Conservation (phyloP, 2,329 filamentous ascomycete genomes). For the Phaeosphaeriaceae sp. region DNA sequence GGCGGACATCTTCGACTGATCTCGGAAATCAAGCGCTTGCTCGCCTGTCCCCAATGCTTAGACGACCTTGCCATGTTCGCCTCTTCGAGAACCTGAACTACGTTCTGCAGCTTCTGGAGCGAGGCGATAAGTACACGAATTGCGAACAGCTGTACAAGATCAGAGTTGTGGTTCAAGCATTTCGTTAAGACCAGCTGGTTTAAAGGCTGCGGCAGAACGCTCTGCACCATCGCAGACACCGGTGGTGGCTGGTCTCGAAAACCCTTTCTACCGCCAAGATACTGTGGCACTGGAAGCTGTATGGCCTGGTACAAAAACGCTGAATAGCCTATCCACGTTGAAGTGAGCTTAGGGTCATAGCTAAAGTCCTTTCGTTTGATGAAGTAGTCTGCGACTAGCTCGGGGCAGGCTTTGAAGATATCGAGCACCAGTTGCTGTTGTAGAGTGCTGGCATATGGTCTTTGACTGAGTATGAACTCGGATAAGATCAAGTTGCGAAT, state of each 20-base stretch:
- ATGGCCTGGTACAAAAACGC: slow-evolving; percentile 85
- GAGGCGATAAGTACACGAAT: slow-evolving; percentile 79
- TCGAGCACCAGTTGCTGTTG: slow-evolving; percentile 82
- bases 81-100: slow-evolving; percentile 66
- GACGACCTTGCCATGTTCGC: slow-evolving; percentile 50
- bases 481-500: slow-evolving; percentile 82
- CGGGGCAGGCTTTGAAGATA: slow-evolving; percentile 82
- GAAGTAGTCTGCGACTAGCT: slow-evolving; percentile 89
- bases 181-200: slow-evolving; percentile 79
- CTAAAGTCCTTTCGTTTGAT: slow-evolving; percentile 76
- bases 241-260: slow-evolving; percentile 77
- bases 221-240: slow-evolving; percentile 80
- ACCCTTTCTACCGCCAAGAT: slow-evolving; percentile 71
- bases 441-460: slow-evolving; percentile 80
- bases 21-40: slow-evolving; percentile 71
- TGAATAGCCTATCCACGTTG: slow-evolving; percentile 94
- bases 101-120: slow-evolving; percentile 75
- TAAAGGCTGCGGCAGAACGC: slow-evolving; percentile 81
- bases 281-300: slow-evolving; percentile 73
- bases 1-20: slow-evolving; percentile 81
- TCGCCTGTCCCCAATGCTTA: slow-evolving; percentile 72
- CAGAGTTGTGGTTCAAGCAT: slow-evolving; percentile 78
- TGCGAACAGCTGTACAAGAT: slow-evolving; percentile 84
- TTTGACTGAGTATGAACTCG: slow-evolving; percentile 78
- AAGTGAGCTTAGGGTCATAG: slow-evolving; percentile 89